Evolutionary conservation across 1,284 basidiomycete species (phyloP), one percentile per base, ranked within the genome.

Genomic region (Ganoderma meredithae): DNA sequence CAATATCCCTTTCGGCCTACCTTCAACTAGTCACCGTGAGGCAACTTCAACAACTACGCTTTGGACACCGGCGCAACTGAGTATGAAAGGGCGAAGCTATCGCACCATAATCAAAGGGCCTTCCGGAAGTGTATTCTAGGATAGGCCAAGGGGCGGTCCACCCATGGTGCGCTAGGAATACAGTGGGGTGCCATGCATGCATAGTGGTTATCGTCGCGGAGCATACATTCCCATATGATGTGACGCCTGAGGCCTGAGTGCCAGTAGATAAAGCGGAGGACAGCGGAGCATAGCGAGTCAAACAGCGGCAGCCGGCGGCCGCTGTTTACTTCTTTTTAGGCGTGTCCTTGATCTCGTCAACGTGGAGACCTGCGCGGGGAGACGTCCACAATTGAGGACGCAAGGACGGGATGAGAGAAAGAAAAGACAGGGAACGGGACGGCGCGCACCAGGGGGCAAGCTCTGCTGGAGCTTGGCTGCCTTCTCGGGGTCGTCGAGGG

Each of bases 391-490:
- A 58, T 40, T 39, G 40, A 64, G 53, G 41, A 17, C 1, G 7
- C 55, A 22, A 40, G 22, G 36, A 27, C 27, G 27, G 27, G 27
- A 31, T 31, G 40, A 55, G 31, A 8, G 36, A 60, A 49, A 7
- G 27, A 5, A 63, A 44, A 8, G 9, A n/a, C n/a, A 31, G 27
- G 27, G 2, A 5, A 49, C 22, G 19, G 33, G 31, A 27, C 2
- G 55, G 33, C 63, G 85, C 93, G 76, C 78, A 96, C 96, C 94
- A 80, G 98, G 97, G 70, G 97, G 97, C 64, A 99, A 88, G 78
- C 92, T 94, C 86, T 95, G 95, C 87, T 94, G 92, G 78, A 99
- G 91, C 89, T 99, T 99, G 82, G 98, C 96, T 60, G 98, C 98
- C 90, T 99, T 99, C 84, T 98, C 96, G 78, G 94, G 89, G 85